These are phyloP conservation scores for Diaporthe longicolla DNA, from an alignment of 2,329 filamentous ascomycete species.

Conservation along the genomic window DNA sequence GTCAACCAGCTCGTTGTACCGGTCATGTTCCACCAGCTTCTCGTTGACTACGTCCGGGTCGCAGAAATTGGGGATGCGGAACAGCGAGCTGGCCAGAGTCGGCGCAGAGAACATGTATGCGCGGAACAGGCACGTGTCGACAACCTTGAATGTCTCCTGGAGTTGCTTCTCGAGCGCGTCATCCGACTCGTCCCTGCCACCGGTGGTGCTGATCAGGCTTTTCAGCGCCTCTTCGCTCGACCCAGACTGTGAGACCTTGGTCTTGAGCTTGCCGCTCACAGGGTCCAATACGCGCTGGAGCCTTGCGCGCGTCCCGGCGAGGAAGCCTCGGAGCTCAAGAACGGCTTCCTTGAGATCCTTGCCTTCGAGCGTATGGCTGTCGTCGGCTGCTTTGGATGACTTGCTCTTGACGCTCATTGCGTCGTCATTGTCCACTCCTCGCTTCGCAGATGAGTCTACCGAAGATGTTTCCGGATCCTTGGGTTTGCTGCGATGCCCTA, in stretches of 20 bases:
- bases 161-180: slow-evolving; percentile 79
- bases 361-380: slow-evolving; percentile 70
- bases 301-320: slow-evolving; percentile 84
- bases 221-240: slow-evolving; percentile 67
- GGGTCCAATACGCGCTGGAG: slow-evolving; percentile 75
- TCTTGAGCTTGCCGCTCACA: slow-evolving; percentile 73
- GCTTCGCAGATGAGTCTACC: slow-evolving; percentile 68
- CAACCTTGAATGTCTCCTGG: slow-evolving; percentile 81
- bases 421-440: slow-evolving; percentile 69
- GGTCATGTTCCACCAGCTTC: slow-evolving; percentile 87
- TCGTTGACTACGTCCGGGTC: slow-evolving; percentile 96
- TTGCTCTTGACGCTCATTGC: slow-evolving; percentile 67
- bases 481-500: slow-evolving; percentile 60
- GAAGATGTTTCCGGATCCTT: slow-evolving; percentile 69
- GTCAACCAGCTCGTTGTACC: slow-evolving; percentile 96
- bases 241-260: slow-evolving; percentile 59
- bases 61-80: slow-evolving; percentile 97
- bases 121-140: slow-evolving; percentile 95
- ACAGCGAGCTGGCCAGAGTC: slow-evolving; percentile 86
- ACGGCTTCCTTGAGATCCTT: slow-evolving; percentile 88
- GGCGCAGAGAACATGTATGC: slow-evolving; percentile 95
- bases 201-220: slow-evolving; percentile 60
- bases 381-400: slow-evolving; percentile 58
- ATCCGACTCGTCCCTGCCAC: slow-evolving; percentile 62
- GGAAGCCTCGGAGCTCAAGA: slow-evolving; percentile 85